Base-by-base conservation (phyloP, 2,329 filamentous ascomycete genomes). In the Epichloe typhina region DNA sequence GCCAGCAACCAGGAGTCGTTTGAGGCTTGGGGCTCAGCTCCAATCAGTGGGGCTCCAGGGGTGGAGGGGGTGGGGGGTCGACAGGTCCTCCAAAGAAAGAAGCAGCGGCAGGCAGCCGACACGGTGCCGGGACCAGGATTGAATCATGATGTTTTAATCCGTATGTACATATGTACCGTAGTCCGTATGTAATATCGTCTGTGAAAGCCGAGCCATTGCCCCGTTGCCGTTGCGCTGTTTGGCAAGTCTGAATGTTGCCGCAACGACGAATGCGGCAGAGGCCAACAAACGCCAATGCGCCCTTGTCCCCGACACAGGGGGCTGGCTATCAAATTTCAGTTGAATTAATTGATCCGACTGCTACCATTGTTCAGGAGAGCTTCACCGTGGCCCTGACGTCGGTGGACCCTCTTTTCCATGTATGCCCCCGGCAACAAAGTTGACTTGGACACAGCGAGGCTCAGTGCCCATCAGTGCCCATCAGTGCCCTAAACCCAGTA, bases 21-120 rank as follows among this genome's bases (percentile, higher is more conserved):
- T 52, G 56, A 57, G 56, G 56, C 55, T 58, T 57, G 55, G 53
- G 55, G 56, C 52, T 57, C 55, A 56, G 56, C 54, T 56, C 52
- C 40, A 47, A 39, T 40, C 40, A 31, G 47, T 46, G 50, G 49
- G 51, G 46, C 36, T 49, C 52, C 49, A 50, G 54, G 23, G 23
- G 21, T 5, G 21, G 21, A 23, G 23, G 23, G 21, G 49, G 19
- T 3, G 19, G 23, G 6, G 23, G 23, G 23, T 26, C 23, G 7
- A 26, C 23, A 26, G 23, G 23, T 26, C 6, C 23, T 26, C 6
- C 23, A 26, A 37, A 50, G 54, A 53, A 51, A 50, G 53, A 49
- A 51, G 42, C n/a, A 36, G 53, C 44, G 37, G 17, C 37, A 39
- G 17, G 37, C 37, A 39, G 26, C 26, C 26, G 7, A 26, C 26